These are phyloP conservation scores for Metschnikowia arizonensis DNA, from an alignment of 805 yeast genomes.

Conservation along the genomic window DNA sequence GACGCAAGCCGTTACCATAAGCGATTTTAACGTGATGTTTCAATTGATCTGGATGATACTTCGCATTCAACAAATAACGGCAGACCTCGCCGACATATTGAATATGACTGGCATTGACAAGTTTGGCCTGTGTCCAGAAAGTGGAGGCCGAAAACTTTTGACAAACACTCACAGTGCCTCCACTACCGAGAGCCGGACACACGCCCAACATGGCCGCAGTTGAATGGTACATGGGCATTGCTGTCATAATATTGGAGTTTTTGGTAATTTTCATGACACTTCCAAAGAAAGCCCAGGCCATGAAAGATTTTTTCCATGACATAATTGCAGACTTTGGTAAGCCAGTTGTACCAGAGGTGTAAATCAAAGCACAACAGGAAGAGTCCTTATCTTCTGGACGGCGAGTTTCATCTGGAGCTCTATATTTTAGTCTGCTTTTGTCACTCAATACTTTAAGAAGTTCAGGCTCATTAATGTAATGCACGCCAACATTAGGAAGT, in stretches of 20 bases:
- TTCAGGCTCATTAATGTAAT: conserved; percentile 50
- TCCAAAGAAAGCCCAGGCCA: conserved; percentile 70
- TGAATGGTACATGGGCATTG: conserved; percentile 95
- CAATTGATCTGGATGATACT: conserved; percentile 61
- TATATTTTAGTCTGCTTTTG: conserved; percentile 42
- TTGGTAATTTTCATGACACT: conserved; percentile 57
- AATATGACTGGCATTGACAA: conserved; percentile 69
- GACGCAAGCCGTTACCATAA: conserved; percentile 85
- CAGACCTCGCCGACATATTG: conserved; percentile 97
- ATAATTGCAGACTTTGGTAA: conserved; percentile 90
- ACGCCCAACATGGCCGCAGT: conserved; percentile 88
- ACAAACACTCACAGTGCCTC: conserved; percentile 74
- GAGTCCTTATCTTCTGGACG: conserved; percentile 54
- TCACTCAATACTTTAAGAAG: conserved; percentile 41
- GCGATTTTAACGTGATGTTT: conserved; percentile 64
- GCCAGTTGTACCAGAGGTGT: conserved; percentile 94
- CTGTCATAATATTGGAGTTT: conserved; percentile 65
- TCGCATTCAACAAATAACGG: conserved; percentile 70
- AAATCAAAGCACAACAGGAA: conserved; percentile 68
- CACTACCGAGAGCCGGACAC: conserved; percentile 57
- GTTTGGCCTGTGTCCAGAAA: conserved; percentile 84
- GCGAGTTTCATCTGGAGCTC: conserved; percentile 56
- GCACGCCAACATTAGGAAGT: conserved; percentile 37
- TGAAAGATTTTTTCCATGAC: conserved; percentile 80
- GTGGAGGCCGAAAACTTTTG: conserved; percentile 78